phyloP scores from a whole-genome alignment of 441 rosid species.

The Populus hybrid region DNA sequence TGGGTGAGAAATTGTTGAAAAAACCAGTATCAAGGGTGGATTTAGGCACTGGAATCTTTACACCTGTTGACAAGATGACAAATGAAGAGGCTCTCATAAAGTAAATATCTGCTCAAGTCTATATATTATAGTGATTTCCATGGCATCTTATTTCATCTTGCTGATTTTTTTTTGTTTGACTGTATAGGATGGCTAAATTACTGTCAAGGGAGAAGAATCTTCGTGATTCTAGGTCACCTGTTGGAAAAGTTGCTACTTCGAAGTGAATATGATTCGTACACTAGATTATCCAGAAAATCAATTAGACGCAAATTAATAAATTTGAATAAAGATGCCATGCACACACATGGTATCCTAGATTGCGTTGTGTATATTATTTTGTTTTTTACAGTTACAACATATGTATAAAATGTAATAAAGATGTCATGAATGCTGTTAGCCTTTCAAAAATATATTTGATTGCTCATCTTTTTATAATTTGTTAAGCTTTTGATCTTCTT shows the following conservation, averaged over 20 bases:
- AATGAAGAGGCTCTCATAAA: slow-evolving; percentile 41
- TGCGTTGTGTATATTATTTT: too few relatives aligned
- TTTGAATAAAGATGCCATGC: too few relatives aligned
- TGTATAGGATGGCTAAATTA: slow-evolving; percentile 17
- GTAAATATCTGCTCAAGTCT: slow-evolving; percentile 16
- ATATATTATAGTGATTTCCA: too few relatives aligned
- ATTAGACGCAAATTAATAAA: too few relatives aligned
- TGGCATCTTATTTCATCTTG: neutral
- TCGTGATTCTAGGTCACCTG: slow-evolving; percentile 22
- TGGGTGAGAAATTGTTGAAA: slow-evolving; percentile 47
- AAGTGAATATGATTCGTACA: neutral
- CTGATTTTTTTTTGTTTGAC: neutral
- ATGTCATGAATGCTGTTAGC: too few relatives aligned
- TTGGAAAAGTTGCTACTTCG: neutral
- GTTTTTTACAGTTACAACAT: too few relatives aligned
- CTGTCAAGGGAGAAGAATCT: slow-evolving; percentile 29
- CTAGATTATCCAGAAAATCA: too few relatives aligned
- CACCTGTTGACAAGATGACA: slow-evolving; percentile 27
- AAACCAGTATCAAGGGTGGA: slow-evolving; percentile 47
- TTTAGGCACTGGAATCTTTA: slow-evolving; percentile 38
- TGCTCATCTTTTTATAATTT: too few relatives aligned
- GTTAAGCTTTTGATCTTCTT: too few relatives aligned
- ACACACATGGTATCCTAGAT: too few relatives aligned
- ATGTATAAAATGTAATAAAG: too few relatives aligned
- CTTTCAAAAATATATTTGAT: too few relatives aligned